Base-by-base conservation (phyloP, 176 grass and related monocot species). In the Aegilops tauschii region DNA sequence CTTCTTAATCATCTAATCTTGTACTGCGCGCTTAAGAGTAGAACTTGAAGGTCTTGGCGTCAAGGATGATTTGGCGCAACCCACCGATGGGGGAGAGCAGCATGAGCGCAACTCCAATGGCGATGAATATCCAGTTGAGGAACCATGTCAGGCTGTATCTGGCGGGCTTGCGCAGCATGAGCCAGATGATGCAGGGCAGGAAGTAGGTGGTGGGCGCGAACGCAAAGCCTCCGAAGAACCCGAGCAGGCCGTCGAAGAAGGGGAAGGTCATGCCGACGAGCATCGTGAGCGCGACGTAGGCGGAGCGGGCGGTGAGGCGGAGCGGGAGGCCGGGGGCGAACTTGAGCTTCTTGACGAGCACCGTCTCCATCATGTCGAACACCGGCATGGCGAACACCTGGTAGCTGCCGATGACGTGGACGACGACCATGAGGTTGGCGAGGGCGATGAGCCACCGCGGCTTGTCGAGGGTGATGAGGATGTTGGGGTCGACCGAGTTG, bases 191-290 rank as follows among this genome's bases (percentile, higher is more conserved):
- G 71, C 71, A 74, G 0, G 71, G 71, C 1, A 74, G 39, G 71
- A 74, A 74, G 71, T 74, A 74, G 5, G 71, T 74, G 12, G 71
- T 74, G 12, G 71, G 71, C 71, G 71, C 71, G 39, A 74, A 74
- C n/a, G 71, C 71, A 23, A 92, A 92, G 14, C 90, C 90, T 28
- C 90, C 90, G 2, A 89, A 92, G 79, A 92, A 92, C 1, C 90
- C 80, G 30, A 92, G 73, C 40, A 92, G 72, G 27, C 80, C 90
- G 39, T 70, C 87, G 35, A 92, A 92, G 61, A 92, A 92, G 21
- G 90, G 90, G 56, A 89, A 89, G 1, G 73, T 89, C 31, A 92
- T 82, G 69, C 54, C 90, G 23, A 83, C 4, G 66, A 92, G 80
- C 87, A 89, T 81, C 12, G 90, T 80, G 69, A 73, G 27, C 40